These are phyloP conservation scores for Stevia rebaudiana DNA, from an alignment of 140 eudicot species.

Conservation along the genomic window DNA sequence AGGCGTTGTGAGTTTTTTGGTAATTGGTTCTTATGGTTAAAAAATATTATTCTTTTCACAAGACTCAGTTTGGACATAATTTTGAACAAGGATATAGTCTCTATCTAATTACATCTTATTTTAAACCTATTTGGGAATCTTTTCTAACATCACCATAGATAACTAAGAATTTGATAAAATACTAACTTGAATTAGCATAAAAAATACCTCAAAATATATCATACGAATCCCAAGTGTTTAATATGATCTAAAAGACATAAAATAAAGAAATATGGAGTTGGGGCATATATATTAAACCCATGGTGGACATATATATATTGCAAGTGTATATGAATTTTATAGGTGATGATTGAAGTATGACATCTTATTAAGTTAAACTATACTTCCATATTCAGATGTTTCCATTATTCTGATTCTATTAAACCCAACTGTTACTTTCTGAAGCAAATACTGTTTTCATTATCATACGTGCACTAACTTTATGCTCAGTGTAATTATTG, in stretches of 20 bases:
- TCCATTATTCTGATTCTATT: conserved; percentile 12
- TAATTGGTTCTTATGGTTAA: background rate
- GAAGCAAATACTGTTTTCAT: conserved; percentile 12
- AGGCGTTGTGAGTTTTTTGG: too few species aligned
- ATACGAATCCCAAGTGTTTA: background rate
- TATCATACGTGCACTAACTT: conserved; percentile 25
- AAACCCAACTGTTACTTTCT: conserved; percentile 20
- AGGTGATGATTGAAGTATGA: conserved; percentile 26
- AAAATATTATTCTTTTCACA: background rate
- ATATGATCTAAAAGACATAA: background rate
- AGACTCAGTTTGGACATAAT: background rate
- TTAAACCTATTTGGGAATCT: background rate
- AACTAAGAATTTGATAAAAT: background rate
- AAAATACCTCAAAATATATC: too few species aligned
- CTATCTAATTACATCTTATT: background rate
- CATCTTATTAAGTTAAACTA: conserved; percentile 9
- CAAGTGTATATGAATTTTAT: conserved; percentile 14
- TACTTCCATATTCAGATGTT: conserved; percentile 13
- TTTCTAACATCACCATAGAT: background rate
- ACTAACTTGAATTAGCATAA: too few species aligned
- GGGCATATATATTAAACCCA: conserved; percentile 11
- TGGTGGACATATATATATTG: conserved; percentile 7
- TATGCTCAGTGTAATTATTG: conserved; percentile 27
- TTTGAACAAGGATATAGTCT: background rate
- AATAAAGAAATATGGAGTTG: background rate